Conservation (phyloP, 2,329 filamentous ascomycete species). For the Cladosporium oxysporum region DNA sequence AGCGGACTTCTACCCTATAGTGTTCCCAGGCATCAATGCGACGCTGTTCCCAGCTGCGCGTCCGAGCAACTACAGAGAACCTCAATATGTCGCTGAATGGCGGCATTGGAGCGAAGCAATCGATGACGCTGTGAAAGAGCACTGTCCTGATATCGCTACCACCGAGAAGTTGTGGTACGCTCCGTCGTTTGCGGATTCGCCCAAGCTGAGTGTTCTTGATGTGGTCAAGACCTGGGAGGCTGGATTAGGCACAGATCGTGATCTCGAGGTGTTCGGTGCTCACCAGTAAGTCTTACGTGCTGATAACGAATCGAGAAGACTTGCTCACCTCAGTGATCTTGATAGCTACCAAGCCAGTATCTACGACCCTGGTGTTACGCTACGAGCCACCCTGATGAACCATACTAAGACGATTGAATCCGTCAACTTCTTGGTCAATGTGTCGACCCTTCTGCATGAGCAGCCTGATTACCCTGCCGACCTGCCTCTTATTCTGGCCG, state of each 20-base stretch:
- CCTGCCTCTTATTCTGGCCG: constrained; percentile 59
- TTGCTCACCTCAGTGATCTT: constrained; percentile 49
- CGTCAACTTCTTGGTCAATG: constrained; percentile 16
- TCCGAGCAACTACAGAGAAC: constrained; percentile 56
- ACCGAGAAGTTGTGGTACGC: constrained; percentile 54
- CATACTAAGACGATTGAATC: constrained; percentile 53
- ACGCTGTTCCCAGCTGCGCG: constrained; percentile 55
- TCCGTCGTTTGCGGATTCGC: constrained; percentile 57
- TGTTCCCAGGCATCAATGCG: background rate
- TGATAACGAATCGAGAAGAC: background rate
- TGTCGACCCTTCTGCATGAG: constrained; percentile 11
- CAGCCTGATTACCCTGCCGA: constrained; percentile 29
- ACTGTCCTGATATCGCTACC: constrained; percentile 53
- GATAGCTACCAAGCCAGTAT: constrained; percentile 66
- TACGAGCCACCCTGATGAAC: constrained; percentile 65
- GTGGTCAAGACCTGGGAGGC: constrained; percentile 53
- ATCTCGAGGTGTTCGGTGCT: constrained; percentile 40
- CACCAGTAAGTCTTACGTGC: background rate
- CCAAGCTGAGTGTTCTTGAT: constrained; percentile 51
- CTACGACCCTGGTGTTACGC: constrained; percentile 60
- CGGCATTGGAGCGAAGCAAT: constrained; percentile 56
- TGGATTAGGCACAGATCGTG: constrained; percentile 53
- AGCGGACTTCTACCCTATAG: constrained; percentile 46
- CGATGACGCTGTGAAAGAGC: constrained; percentile 45
- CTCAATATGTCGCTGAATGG: constrained; percentile 60